phyloP scores from a whole-genome alignment of 768 basidiomycete genomes.

The Amanita pseudoporphyria region DNA sequence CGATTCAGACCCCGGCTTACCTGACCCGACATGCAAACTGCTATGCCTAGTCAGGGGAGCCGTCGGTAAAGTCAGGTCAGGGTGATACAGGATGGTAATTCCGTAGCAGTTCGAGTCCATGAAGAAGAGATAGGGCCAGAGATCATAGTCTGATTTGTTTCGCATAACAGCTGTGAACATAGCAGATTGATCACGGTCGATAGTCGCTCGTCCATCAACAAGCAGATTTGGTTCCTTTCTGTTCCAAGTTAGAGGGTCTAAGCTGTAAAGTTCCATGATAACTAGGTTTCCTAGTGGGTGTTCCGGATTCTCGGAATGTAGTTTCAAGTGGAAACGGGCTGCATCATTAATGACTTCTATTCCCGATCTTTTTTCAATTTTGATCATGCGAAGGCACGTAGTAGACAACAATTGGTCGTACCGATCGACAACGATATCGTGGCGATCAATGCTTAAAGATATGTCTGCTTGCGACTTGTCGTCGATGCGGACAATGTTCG shows the following conservation, averaged over 20 bases:
- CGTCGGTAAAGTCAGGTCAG: slow-evolving; percentile 23
- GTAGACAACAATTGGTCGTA: slow-evolving; percentile 32
- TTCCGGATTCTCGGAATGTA: slow-evolving; percentile 39
- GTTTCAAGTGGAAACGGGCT: slow-evolving; percentile 50
- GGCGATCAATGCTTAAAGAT: slow-evolving; percentile 33
- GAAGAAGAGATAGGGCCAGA: slow-evolving; percentile 56
- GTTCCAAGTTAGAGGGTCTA: slow-evolving; percentile 35
- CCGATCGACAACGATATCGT: slow-evolving; percentile 32
- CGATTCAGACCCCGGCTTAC: slow-evolving; percentile 34
- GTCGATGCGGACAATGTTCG: slow-evolving; percentile 38
- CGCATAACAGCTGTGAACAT: slow-evolving; percentile 40
- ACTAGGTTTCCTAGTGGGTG: slow-evolving; percentile 38
- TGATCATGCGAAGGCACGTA: slow-evolving; percentile 25
- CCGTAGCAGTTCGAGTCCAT: slow-evolving; percentile 49
- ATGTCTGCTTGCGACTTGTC: slow-evolving; percentile 37
- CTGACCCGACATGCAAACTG: slow-evolving; percentile 31
- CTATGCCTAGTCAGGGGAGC: slow-evolving; percentile 36
- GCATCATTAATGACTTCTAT: slow-evolving; percentile 43
- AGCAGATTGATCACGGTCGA: slow-evolving; percentile 30
- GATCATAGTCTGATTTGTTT: slow-evolving; percentile 39
- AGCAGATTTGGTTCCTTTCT: slow-evolving; percentile 38
- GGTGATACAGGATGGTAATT: slow-evolving; percentile 47
- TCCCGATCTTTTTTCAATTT: slow-evolving; percentile 23
- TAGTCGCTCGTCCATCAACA: slow-evolving; percentile 34
- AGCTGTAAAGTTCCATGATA: slow-evolving; percentile 40